Evolutionary conservation across 2,329 filamentous ascomycete species (phyloP).

Genomic region (Fusarium nodosum): DNA sequence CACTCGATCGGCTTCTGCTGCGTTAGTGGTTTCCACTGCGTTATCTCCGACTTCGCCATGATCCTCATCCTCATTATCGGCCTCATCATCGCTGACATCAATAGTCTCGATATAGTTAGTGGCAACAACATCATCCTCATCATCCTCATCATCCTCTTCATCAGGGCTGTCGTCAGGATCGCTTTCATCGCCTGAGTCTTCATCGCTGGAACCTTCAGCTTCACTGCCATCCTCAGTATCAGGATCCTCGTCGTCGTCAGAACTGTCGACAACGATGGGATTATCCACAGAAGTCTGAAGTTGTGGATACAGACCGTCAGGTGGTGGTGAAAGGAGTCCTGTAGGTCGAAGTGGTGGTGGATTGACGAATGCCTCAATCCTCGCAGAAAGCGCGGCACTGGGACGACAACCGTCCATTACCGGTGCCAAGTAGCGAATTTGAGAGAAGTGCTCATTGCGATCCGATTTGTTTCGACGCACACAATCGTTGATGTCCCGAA

Average conservation of each 20-base stretch:
- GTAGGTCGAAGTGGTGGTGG: background rate
- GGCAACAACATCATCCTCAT: background rate
- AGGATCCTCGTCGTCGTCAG: slow-evolving; percentile 1
- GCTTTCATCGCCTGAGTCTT: slow-evolving; percentile 11
- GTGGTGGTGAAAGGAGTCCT: slow-evolving; percentile 9
- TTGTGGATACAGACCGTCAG: slow-evolving; percentile 20
- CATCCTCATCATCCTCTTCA: background rate
- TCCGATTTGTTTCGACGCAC: slow-evolving; percentile 42
- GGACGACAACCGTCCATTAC: slow-evolving; percentile 29
- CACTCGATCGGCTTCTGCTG: background rate
- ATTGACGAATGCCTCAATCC: slow-evolving; percentile 6
- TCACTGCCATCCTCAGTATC: slow-evolving; percentile 1
- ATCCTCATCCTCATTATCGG: background rate
- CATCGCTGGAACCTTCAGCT: background rate
- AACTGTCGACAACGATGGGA: background rate
- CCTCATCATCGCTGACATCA: background rate
- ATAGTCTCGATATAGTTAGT: background rate
- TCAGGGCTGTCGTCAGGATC: slow-evolving; percentile 2
- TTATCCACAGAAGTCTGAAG: slow-evolving; percentile 11
- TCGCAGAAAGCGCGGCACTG: background rate
- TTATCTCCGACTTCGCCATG: background rate
- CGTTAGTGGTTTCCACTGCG: background rate
- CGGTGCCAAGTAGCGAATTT: slow-evolving; percentile 42
- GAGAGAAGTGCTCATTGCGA: slow-evolving; percentile 15
- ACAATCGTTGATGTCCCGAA: slow-evolving; percentile 46